These are phyloP conservation scores for Eimeria brunetti DNA, from an alignment of 169 alveolate genomes.

Conservation along the genomic window DNA sequence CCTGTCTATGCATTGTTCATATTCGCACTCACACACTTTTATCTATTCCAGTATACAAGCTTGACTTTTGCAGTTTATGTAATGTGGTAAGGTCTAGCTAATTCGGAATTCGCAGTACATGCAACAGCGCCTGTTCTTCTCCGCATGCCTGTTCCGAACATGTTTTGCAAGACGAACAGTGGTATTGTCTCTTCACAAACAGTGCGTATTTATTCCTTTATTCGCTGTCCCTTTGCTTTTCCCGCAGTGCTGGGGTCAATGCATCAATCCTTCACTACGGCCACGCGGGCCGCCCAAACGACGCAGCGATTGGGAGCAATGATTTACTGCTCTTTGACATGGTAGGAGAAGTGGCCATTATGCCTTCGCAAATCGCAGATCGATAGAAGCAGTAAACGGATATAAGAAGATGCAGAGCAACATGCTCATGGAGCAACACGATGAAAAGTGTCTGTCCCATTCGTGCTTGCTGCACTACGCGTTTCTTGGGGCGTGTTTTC, in stretches of 20 bases:
- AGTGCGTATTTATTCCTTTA: neutral
- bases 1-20: neutral
- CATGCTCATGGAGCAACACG: neutral
- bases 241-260: conserved; percentile 64
- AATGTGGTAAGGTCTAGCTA: neutral
- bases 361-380: neutral
- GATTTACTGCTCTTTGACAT: conserved; percentile 78
- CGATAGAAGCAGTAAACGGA: neutral
- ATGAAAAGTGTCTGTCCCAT: neutral
- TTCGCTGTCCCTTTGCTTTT: neutral
- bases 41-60: neutral
- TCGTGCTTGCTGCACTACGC: neutral
- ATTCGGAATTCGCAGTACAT: neutral
- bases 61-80: neutral
- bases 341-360: neutral
- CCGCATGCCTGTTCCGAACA: neutral
- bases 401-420: neutral
- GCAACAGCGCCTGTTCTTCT: neutral
- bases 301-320: conserved; percentile 26
- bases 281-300: conserved; percentile 81
- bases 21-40: neutral
- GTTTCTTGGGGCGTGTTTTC: neutral
- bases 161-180: neutral
- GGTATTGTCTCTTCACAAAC: neutral
- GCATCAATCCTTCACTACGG: conserved; percentile 81